Evolutionary conservation across 2,329 filamentous ascomycete species (phyloP).

Genomic region (Nothomitra cinnamomea): DNA sequence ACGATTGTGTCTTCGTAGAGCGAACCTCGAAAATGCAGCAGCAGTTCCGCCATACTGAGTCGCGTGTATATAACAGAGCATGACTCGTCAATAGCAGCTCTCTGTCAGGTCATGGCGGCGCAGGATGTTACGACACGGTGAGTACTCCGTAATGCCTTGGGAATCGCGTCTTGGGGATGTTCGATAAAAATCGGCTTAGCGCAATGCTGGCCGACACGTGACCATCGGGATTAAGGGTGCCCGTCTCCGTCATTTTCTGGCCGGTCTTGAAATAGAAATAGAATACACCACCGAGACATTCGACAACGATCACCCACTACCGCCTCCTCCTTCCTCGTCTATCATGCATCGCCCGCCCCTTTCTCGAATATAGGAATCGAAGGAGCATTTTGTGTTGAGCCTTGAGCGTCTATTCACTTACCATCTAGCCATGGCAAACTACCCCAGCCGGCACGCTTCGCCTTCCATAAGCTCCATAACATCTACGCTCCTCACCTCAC

Average conservation of each 20-base stretch:
- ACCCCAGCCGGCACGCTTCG: not conserved
- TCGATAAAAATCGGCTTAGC: not conserved
- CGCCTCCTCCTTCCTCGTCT: not conserved
- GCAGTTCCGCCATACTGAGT: not conserved
- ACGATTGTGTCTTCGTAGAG: not conserved
- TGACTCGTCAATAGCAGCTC: not conserved
- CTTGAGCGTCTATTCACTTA: constrained; percentile 6
- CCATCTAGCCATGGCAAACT: not conserved
- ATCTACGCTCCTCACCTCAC: not conserved
- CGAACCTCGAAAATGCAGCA: not conserved
- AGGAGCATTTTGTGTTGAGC: constrained; percentile 1
- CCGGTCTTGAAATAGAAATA: no score
- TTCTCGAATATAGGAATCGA: constrained; percentile 7
- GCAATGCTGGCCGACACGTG: no score
- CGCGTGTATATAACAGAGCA: not conserved
- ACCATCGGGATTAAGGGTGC: not conserved
- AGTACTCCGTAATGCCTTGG: not conserved
- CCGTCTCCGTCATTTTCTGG: not conserved
- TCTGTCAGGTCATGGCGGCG: not conserved
- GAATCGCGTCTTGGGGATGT: not conserved
- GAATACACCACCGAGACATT: no score
- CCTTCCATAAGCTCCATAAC: not conserved
- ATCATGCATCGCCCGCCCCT: not conserved
- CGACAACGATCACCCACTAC: not conserved
- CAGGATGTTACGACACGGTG: not conserved